Conservation (phyloP, 371 early-diverging fungal species). For the Umbelopsis sp. region DNA sequence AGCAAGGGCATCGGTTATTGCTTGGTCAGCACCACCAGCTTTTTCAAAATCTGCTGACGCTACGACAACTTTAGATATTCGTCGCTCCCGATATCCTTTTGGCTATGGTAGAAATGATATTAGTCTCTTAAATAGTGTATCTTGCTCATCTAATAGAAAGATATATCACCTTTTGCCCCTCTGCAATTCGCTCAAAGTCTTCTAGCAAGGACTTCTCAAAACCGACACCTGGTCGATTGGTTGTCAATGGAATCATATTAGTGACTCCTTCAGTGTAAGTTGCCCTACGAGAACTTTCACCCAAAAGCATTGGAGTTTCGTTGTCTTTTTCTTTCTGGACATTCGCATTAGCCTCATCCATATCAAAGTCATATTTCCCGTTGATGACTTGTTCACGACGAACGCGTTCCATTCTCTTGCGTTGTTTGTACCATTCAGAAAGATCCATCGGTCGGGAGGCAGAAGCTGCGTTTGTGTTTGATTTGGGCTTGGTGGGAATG, state of each 20-base stretch:
- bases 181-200: constrained; percentile 4
- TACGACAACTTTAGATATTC: constrained; percentile 6
- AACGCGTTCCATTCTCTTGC: constrained; percentile 5
- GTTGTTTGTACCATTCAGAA: constrained; percentile 12
- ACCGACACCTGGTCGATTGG: not conserved
- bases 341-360: not conserved
- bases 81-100: constrained; percentile 4
- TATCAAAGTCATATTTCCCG: constrained; percentile 3
- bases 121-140: not conserved
- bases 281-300: not conserved
- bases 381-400: not conserved
- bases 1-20: not conserved
- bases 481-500: too few relatives aligned
- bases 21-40: constrained; percentile 11
- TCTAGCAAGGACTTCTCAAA: not conserved
- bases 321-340: not conserved
- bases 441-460: not conserved
- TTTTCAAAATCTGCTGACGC: constrained; percentile 12
- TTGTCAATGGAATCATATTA: not conserved
- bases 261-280: constrained; percentile 4
- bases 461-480: not conserved
- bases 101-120: not conserved
- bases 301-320: not conserved
- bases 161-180: not conserved
- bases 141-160: not conserved